phyloP scores from a whole-genome alignment of 1,284 basidiomycete species.

The Rhodotorula sp. region DNA sequence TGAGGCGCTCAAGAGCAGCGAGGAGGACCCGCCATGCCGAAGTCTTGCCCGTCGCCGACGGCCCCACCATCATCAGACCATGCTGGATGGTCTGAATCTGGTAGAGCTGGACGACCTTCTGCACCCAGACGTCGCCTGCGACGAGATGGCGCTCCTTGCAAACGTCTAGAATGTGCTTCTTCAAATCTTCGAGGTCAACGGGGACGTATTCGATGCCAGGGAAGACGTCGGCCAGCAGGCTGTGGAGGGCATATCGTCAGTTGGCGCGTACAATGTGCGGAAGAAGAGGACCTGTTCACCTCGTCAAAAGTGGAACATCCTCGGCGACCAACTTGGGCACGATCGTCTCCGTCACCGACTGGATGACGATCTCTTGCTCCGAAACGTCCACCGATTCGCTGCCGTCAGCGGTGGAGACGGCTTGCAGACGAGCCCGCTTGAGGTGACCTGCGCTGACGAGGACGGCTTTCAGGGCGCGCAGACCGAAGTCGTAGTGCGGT shows the following conservation, averaged over 20 bases:
- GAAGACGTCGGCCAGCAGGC: conserved; percentile 94
- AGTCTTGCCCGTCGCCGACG: conserved; percentile 95
- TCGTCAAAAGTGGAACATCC: conserved; percentile 89
- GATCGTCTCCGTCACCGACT: conserved; percentile 98
- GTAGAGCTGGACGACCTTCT: conserved; percentile 95
- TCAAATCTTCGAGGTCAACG: conserved; percentile 80
- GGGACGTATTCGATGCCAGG: conserved; percentile 89
- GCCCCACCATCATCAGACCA: conserved; percentile 99
- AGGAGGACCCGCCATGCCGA: conserved; percentile 95
- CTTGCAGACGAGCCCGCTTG: conserved; percentile 80
- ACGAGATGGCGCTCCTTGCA: conserved; percentile 83
- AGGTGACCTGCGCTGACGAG: conserved; percentile 95
- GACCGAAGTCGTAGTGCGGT: conserved; percentile 98
- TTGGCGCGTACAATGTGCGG: not conserved
- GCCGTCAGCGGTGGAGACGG: conserved; percentile 47
- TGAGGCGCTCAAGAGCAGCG: conserved; percentile 83
- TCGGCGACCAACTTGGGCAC: conserved; percentile 97
- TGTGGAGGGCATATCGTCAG: conserved; percentile 48
- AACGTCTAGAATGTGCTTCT: conserved; percentile 78
- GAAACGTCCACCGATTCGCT: conserved; percentile 54
- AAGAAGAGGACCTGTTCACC: conserved; percentile 55
- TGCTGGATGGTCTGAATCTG: conserved; percentile 99
- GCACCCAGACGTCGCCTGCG: conserved; percentile 83
- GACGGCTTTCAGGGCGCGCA: conserved; percentile 95
- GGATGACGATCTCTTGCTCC: conserved; percentile 96